Evolutionary conservation across 2,329 filamentous ascomycete genomes (phyloP), one percentile per base, ranked within the genome.

Genomic region (Paraphaeosphaeria sporulosa): DNA sequence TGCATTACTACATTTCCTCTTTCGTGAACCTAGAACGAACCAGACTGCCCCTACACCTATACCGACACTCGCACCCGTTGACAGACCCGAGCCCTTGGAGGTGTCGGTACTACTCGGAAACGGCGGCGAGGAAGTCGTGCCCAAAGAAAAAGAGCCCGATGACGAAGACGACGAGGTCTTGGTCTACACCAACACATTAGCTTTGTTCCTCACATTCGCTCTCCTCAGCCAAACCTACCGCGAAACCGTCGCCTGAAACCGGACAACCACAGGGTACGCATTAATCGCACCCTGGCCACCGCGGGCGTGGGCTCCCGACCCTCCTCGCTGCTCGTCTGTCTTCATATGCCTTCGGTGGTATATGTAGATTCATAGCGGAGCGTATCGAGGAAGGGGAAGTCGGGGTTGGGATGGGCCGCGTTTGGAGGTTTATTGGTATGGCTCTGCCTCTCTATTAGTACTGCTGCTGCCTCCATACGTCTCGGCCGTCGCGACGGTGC

Each of bases 41-140:
- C 49, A 48, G 4, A 49, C 40, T 8, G 27, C 40, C 3, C 56
- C 30, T 3, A 49, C 50, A 1, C 58, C 52, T 19, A 56, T 50
- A 15, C 58, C 52, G n/a, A 55, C 50, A 19, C 58, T 56, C 1
- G 53, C 52, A 10, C 52, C 51, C n/a, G 52, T 60, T 17, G 51
- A 47, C 4, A 56, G 47, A 5, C 44, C 19, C 13, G 30, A 25
- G 12, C 42, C 23, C 5, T 42, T 27, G 49, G 48, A 19, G 15
- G 9, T 17, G 27, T 50, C 34, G 48, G 48, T 36, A 36, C 27
- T 5, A n/a, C 19, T 43, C 7, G 48, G 48, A 9, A 27, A 1
- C 27, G 48, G 10, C 8, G 48, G 15, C 44, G 44, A 47, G 2
- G 44, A 30, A 25, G 12, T 21, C 25, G 44, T 27, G 15, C 44